Percentiles rank a stretch among this genome's conserved stretches.
These are phyloP conservation scores for Entrophospora sp. DNA, from an alignment of 192 early-diverging fungal genomes.

Conservation along the genomic window DNA sequence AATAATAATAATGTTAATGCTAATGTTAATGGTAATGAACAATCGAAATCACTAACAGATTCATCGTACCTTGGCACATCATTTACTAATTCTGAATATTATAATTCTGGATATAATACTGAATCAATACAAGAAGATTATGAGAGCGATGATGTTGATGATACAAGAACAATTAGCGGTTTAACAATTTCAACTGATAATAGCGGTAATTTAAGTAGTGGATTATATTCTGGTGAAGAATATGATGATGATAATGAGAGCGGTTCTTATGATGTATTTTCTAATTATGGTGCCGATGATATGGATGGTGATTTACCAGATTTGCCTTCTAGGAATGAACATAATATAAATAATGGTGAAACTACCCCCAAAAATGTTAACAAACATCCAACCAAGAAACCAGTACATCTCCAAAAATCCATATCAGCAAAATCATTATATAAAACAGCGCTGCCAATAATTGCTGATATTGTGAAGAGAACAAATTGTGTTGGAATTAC, in stretches of 20 bases:
- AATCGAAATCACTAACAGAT: constrained; percentile 16
- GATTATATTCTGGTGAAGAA: not conserved
- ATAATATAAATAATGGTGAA: too few species aligned
- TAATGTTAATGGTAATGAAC: constrained; percentile 14
- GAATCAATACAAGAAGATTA: too few species aligned
- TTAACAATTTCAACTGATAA: not conserved
- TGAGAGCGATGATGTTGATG: not conserved
- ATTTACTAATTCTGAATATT: constrained; percentile 14
- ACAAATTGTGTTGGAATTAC: constrained; percentile 77
- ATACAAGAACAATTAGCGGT: constrained; percentile 8
- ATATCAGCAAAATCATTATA: constrained; percentile 58
- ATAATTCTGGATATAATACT: constrained; percentile 23
- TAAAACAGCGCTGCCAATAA: constrained; percentile 57
- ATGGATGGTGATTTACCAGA: constrained; percentile 12
- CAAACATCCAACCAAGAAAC: constrained; percentile 50
- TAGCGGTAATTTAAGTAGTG: constrained; percentile 6
- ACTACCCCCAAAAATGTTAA: constrained; percentile 61
- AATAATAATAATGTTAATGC: constrained; percentile 20
- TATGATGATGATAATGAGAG: not conserved
- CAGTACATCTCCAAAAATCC: constrained; percentile 30
- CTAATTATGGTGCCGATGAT: not conserved
- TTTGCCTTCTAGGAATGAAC: constrained; percentile 8
- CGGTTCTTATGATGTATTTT: constrained; percentile 5
- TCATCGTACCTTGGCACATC: constrained; percentile 23
- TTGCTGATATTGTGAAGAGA: constrained; percentile 60